Base-by-base conservation (phyloP, 176 grass and related monocot species). In the Olyra latifolia region DNA sequence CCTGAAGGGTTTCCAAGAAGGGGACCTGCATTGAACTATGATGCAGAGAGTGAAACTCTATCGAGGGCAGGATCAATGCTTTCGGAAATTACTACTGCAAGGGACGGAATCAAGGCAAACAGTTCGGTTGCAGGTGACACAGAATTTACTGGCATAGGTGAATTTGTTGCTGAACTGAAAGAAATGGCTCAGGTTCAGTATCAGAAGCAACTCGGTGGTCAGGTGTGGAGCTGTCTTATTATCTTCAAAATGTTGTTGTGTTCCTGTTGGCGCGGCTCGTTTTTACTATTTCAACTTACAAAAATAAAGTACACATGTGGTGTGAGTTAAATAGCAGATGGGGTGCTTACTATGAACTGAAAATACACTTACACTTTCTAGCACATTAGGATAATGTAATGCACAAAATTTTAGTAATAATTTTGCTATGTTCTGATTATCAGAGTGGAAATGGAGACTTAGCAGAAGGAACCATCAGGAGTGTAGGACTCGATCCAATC, bases 91-190 rank as follows among this genome's bases (percentile, higher is more conserved):
- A 93, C 82, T 6, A 74, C 82, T 6, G 52, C 70, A 2, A 91
- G 75, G 52, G 66, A 67, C 69, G 81, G 66, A 76, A 56, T 82
- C 25, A 90, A 85, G 38, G 48, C 59, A 77, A 85, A 83, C 11
- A 27, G 59, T 71, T 89, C 81, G 44, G 38, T 71, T 59, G 84
- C 83, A 49, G 83, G 87, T 40, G 90, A 94, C 13, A 80, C 78
- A 16, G 85, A 91, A 61, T 89, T 93, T 73, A 80, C 88, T 25
- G 79, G 91, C 66, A 89, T 93, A 73, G 76, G 80, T 86, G 92
- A 95, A 80, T 91, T 97, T 85, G 91, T 91, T 12, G 83, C 90
- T 22, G 92, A 91, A 79, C 84, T 93, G 69, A 94, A 98, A 86
- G 92, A 95, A 83, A 95, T 95, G 92, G 90, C 86, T 38, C 92